A percentile compares a stretch with the other conserved stretches of the same genome.
These are phyloP conservation scores for Candida tetrigidarum DNA, from an alignment of 1,139 yeast genomes.

Conservation along the genomic window DNA sequence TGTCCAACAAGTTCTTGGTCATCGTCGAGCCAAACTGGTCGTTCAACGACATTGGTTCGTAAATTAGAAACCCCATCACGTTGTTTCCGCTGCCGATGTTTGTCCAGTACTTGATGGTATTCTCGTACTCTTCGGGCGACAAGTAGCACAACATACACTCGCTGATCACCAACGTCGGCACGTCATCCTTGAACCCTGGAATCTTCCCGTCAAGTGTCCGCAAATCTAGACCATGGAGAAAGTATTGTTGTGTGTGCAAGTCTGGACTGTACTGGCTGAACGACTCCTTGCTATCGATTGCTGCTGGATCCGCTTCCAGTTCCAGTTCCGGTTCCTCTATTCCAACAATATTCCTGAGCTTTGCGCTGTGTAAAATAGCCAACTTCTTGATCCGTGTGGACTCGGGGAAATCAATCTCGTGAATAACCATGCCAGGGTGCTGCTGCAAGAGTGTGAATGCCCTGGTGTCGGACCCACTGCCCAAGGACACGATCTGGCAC, in stretches of 20 bases:
- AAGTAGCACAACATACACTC: constrained; percentile 93
- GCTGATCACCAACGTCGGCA: constrained; percentile 76
- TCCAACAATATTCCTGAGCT: constrained; percentile 25
- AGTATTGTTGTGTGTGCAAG: constrained; percentile 52
- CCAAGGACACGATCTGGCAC: constrained; percentile 77
- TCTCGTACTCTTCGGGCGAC: constrained; percentile 57
- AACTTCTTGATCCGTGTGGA: constrained; percentile 63
- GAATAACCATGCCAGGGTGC: constrained; percentile 40
- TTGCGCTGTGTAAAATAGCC: constrained; percentile 43
- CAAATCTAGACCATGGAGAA: constrained; percentile 59
- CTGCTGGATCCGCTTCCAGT: too few relatives aligned
- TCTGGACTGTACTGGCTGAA: constrained; percentile 30
- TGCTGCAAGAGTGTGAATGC: constrained; percentile 52
- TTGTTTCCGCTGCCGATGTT: constrained; percentile 19
- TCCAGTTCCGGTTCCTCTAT: constrained; percentile 16
- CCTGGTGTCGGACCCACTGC: constrained; percentile 97
- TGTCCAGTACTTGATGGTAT: constrained; percentile 50
- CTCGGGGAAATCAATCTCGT: constrained; percentile 78
- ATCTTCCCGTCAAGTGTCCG: constrained; percentile 30
- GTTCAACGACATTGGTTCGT: constrained; percentile 81
- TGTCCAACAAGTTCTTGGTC: constrained; percentile 67
- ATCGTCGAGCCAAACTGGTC: constrained; percentile 85
- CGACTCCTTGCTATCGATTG: constrained; percentile 24
- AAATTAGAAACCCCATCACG: constrained; percentile 55
- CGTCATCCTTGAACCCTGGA: constrained; percentile 29